Base-by-base conservation (phyloP, 2,329 filamentous ascomycete species). In the Trichoderma harzianum region DNA sequence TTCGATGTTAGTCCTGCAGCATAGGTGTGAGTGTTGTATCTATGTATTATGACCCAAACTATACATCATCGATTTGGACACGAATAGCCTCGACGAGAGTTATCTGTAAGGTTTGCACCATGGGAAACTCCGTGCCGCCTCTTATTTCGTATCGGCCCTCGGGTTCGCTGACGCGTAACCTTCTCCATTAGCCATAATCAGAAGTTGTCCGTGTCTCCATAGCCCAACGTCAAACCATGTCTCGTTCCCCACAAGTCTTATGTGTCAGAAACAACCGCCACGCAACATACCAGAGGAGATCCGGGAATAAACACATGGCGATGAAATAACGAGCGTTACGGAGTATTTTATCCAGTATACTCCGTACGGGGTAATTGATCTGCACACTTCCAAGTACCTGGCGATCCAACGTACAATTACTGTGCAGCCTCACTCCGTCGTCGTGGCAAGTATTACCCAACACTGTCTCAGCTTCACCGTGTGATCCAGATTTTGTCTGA, bases 241-340 rank as follows among this genome's bases (percentile, higher is more conserved):
- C 57, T 69, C 18, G 30, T 26, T 34, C 67, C 28, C 67, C 67
- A 69, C 67, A 61, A 18, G 58, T 69, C 58, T 69, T 12, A 12
- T 62, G 61, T 30, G 26, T 32, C 39, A 51, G 61, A 64, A 64
- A 30, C 61, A 47, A 64, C 8, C 61, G 61, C 36, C 36, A 47
- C 11, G 36, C 24, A 18, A 24, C n/a, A 51, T 51, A 12, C 43
- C 43, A 51, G 16, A 51, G n/a, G n/a, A 51, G 43, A 51, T 11
- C 11, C n/a, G 43, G 43, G 43, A 51, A 21, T 12, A 64, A 21
- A 64, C 21, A 63, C 26, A 36, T 63, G 53, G 53, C 53, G 24
- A 28, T n/a, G 14, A 30, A 57, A 26, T 39, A 16, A 21, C 30
- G 61, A 47, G 16, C 5, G 18, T n/a, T 18, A 39, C 36, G 36